phyloP scores from a whole-genome alignment of 83 land plant species.

The Picea abies region DNA sequence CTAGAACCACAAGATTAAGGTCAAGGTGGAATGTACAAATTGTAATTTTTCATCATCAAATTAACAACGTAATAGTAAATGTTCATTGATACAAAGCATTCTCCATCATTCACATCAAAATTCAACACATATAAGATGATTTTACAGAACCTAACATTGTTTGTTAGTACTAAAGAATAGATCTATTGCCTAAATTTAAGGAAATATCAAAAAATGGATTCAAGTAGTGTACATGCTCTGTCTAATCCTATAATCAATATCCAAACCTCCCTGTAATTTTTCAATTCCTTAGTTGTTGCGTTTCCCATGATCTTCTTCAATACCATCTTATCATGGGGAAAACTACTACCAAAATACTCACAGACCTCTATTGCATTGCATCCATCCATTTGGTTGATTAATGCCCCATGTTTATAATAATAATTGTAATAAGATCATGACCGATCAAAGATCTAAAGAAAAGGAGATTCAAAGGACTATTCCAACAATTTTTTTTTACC shows the following conservation, averaged over 20 bases:
- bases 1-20: neutral
- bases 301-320: neutral
- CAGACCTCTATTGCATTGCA: no score
- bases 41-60: no score
- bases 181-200: neutral
- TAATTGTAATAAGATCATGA: no score
- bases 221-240: conserved; percentile 22
- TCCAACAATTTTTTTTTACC: no score
- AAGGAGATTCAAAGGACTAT: no score
- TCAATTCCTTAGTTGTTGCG: neutral
- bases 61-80: neutral
- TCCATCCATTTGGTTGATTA: no score
- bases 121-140: neutral
- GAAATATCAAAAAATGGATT: neutral
- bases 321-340: no score
- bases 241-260: conserved; percentile 28
- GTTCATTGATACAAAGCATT: neutral
- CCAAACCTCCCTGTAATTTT: conserved; percentile 14
- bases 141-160: neutral
- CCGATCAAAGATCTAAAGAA: no score
- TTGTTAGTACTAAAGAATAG: neutral
- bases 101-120: neutral
- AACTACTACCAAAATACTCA: no score
- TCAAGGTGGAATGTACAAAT: no score
- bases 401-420: no score